Conservation (phyloP, 2,329 filamentous ascomycete genomes). For the Pseudogymnoascus sp. region DNA sequence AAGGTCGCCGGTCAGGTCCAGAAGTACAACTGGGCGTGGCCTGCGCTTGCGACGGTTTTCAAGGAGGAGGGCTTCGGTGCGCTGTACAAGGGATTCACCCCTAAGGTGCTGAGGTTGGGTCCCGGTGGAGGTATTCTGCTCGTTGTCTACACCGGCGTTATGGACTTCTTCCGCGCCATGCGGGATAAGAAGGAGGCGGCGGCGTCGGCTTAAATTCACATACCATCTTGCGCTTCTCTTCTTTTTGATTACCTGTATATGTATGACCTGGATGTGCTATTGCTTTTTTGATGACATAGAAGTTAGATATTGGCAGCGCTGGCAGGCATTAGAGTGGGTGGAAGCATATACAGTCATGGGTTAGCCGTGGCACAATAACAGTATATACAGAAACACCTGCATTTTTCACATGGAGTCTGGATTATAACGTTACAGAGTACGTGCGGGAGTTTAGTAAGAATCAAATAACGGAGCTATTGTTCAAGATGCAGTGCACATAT, state of each 20-base stretch:
- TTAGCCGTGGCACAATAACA: slow-evolving; percentile 2
- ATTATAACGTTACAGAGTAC: not conserved
- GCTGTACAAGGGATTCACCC: slow-evolving; percentile 95
- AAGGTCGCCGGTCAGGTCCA: slow-evolving; percentile 71
- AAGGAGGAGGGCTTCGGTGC: slow-evolving; percentile 88
- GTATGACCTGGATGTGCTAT: not conserved
- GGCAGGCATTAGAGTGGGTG: not conserved
- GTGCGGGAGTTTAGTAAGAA: not conserved
- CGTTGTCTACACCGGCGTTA: slow-evolving; percentile 78
- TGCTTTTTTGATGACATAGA: slow-evolving; percentile 7
- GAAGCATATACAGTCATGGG: not conserved
- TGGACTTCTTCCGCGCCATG: slow-evolving; percentile 82
- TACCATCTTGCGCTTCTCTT: not conserved
- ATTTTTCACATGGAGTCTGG: not conserved
- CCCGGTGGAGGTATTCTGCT: slow-evolving; percentile 61
- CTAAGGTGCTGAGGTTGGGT: slow-evolving; percentile 77
- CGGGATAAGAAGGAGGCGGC: slow-evolving; percentile 16
- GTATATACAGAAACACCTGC: not conserved
- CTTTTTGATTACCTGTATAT: not conserved
- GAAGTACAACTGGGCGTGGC: slow-evolving; percentile 99
- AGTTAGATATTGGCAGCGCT: slow-evolving; percentile 3
- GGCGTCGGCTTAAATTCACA: not conserved
- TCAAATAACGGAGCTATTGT: not conserved
- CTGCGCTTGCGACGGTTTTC: slow-evolving; percentile 74
- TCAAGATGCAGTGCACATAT: too few relatives aligned